Percentiles rank a stretch among this genome's conserved stretches.
Conservation (phyloP, 306 rosid species). For the Psophocarpus tetragonolobus region DNA sequence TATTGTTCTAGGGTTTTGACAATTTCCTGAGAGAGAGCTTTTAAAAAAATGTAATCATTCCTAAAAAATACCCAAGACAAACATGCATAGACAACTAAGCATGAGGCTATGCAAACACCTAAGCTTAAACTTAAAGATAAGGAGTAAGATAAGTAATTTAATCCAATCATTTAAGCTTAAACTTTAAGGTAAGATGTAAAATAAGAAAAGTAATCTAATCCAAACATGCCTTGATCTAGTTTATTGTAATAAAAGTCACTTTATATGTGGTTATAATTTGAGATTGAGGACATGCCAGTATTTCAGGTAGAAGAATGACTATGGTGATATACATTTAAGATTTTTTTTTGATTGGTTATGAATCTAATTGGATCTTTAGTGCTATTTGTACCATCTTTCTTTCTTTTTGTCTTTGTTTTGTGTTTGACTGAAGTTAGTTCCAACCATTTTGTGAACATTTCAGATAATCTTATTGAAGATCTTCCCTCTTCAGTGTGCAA, state of each 20-base stretch:
- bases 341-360: conserved; percentile 19
- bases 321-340: conserved; percentile 4
- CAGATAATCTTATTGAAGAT: conserved; percentile 87
- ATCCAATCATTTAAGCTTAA: too few species aligned
- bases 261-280: conserved; percentile 10
- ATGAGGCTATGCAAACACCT: background rate
- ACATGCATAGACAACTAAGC: conserved; percentile 16
- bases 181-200: too few species aligned
- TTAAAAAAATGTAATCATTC: background rate
- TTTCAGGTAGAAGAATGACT: conserved; percentile 18
- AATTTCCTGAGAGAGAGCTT: background rate
- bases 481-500: conserved; percentile 85
- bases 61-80: background rate
- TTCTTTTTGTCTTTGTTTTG: conserved; percentile 10
- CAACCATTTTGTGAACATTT: conserved; percentile 26
- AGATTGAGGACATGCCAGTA: conserved; percentile 12
- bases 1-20: background rate
- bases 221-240: background rate
- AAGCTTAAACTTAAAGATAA: conserved; percentile 16
- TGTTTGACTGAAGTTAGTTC: conserved; percentile 34
- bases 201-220: too few species aligned
- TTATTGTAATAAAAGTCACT: background rate
- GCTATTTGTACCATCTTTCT: conserved; percentile 1
- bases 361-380: conserved; percentile 17
- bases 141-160: conserved; percentile 4